These are phyloP conservation scores for Amanita exitialis DNA, from an alignment of 768 basidiomycete genomes.

Conservation along the genomic window DNA sequence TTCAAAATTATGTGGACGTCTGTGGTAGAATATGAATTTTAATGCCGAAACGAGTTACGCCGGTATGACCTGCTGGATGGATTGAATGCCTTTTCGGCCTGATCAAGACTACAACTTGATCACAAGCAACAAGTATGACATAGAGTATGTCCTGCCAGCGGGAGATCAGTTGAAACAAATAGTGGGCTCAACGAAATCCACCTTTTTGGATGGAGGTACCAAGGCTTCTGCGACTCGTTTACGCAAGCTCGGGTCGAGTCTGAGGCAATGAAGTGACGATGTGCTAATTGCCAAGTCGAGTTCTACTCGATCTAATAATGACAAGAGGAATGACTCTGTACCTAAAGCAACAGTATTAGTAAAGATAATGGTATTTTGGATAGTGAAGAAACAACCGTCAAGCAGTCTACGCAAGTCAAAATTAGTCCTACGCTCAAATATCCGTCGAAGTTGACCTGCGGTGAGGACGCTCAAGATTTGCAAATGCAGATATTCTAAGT, in stretches of 20 bases:
- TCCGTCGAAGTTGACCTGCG: constrained; percentile 68
- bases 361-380: neutral
- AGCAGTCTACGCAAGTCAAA: constrained; percentile 79
- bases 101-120: constrained; percentile 76
- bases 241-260: constrained; percentile 58
- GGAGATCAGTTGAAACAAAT: neutral
- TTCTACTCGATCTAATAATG: constrained; percentile 62
- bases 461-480: constrained; percentile 91
- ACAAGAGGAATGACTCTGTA: constrained; percentile 71
- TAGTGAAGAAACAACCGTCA: constrained; percentile 32
- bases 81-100: constrained; percentile 91
- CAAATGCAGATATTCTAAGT: constrained; percentile 91
- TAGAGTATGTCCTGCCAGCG: constrained; percentile 75
- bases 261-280: constrained; percentile 74
- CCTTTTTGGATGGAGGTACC: constrained; percentile 77
- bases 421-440: constrained; percentile 85
- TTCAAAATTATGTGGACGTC: constrained; percentile 93
- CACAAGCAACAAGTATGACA: constrained; percentile 72
- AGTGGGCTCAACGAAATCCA: constrained; percentile 15
- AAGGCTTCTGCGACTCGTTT: constrained; percentile 71
- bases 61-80: constrained; percentile 69
- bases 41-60: neutral
- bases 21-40: constrained; percentile 14
- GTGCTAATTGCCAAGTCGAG: constrained; percentile 74
- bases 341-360: constrained; percentile 31